A percentile compares a stretch with the other conserved stretches of the same genome.
These are phyloP conservation scores for Buxus sempervirens DNA, from an alignment of 164 flowering plant species.

Conservation along the genomic window DNA sequence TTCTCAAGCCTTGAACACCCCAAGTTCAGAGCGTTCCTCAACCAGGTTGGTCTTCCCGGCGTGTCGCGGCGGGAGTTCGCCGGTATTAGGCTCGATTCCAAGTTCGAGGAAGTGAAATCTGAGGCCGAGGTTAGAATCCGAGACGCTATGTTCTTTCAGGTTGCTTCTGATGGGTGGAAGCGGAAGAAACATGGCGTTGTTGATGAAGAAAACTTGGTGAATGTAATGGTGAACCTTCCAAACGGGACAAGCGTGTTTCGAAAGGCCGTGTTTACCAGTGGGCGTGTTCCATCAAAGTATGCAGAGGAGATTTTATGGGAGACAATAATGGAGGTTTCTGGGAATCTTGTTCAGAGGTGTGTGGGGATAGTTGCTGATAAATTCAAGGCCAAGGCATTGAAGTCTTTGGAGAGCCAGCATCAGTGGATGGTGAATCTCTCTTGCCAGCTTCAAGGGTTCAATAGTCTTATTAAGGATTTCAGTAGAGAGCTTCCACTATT, in stretches of 20 bases:
- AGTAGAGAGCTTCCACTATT: conserved; percentile 64
- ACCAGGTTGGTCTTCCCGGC: conserved; percentile 78
- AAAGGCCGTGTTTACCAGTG: conserved; percentile 63
- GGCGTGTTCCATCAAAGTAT: conserved; percentile 56
- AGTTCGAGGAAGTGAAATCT: conserved; percentile 59
- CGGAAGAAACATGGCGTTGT: conserved; percentile 22
- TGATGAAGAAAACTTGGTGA: conserved; percentile 58
- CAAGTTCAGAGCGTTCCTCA: conserved; percentile 74
- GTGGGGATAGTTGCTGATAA: conserved; percentile 82
- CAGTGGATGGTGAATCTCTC: conserved; percentile 91
- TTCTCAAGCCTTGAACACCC: conserved; percentile 86
- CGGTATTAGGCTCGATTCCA: conserved; percentile 57
- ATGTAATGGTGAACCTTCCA: conserved; percentile 82
- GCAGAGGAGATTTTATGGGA: conserved; percentile 92
- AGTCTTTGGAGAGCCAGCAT: conserved; percentile 71
- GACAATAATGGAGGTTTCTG: conserved; percentile 54
- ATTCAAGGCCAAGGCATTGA: conserved; percentile 73
- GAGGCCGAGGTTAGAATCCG: conserved; percentile 75
- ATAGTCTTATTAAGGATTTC: conserved; percentile 73
- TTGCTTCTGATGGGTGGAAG: conserved; percentile 86
- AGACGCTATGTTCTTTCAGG: conserved; percentile 90
- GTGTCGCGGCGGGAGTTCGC: conserved; percentile 53
- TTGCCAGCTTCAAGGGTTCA: conserved; percentile 78
- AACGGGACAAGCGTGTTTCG: conserved; percentile 85
- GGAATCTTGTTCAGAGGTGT: conserved; percentile 54